Conservation (phyloP, 768 basidiomycete species). For the Rhodotorula sphaerocarpa region DNA sequence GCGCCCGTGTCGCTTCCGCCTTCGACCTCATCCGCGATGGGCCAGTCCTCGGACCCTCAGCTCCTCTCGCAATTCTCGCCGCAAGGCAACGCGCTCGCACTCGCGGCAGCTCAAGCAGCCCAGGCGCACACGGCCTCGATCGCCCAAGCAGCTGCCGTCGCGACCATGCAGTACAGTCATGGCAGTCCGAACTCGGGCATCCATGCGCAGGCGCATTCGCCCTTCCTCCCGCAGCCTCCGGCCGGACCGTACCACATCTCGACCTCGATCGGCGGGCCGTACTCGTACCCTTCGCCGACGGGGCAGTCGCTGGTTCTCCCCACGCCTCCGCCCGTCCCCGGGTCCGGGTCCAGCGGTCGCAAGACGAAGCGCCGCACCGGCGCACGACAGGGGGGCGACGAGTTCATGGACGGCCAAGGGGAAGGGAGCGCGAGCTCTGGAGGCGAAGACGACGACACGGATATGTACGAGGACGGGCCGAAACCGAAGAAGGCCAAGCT, state of each 20-base stretch:
- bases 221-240: no score
- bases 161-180: background rate
- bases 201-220: no score
- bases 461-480: background rate
- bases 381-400: background rate
- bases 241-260: no score
- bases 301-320: no score
- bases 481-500: background rate
- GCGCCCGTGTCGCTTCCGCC: background rate
- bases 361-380: background rate
- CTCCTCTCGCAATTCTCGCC: constrained; percentile 2
- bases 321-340: no score
- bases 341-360: background rate
- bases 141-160: background rate
- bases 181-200: no score
- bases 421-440: no score
- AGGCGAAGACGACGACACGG: constrained; percentile 5
- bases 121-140: background rate
- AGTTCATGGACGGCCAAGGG: no score
- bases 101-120: constrained; percentile 1
- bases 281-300: no score
- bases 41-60: background rate
- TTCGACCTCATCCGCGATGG: no score
- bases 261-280: no score
- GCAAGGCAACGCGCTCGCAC: constrained; percentile 6